Percentiles rank a stretch among this genome's conserved stretches.
Evolutionary conservation across 139 green algal species (phyloP).

Genomic region (Asterochloris erici): DNA sequence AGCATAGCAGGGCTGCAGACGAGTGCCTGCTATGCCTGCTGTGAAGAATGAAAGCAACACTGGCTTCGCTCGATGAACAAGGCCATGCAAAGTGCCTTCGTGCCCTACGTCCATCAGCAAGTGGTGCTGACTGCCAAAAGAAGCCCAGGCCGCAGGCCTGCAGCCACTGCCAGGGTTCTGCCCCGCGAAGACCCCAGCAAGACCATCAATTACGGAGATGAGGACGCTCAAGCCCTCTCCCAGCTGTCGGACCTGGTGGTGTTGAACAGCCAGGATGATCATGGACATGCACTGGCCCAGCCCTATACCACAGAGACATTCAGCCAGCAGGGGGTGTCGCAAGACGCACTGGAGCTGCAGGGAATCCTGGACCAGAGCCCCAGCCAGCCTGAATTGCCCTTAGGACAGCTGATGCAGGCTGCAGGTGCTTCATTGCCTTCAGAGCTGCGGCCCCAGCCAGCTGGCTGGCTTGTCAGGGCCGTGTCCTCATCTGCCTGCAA

Average conservation of each 20-base stretch:
- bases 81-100: background rate
- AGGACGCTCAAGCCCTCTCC: background rate
- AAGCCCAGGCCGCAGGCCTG: slow-evolving; percentile 1
- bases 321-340: background rate
- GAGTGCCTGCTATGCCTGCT: no score
- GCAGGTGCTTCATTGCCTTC: no score
- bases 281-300: background rate
- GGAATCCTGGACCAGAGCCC: slow-evolving; percentile 21
- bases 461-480: no score
- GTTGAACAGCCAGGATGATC: background rate
- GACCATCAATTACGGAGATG: slow-evolving; percentile 23
- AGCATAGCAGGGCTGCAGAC: no score
- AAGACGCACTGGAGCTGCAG: background rate
- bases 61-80: background rate
- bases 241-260: slow-evolving; percentile 21
- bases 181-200: slow-evolving; percentile 21
- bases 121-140: slow-evolving; percentile 2
- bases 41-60: no score
- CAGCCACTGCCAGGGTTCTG: background rate
- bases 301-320: background rate
- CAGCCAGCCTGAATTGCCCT: slow-evolving; percentile 39
- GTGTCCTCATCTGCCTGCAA: no score
- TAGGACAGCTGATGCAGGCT: slow-evolving; percentile 1
- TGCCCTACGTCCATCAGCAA: no score
- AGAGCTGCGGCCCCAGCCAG: no score